phyloP scores from a whole-genome alignment of 495 filamentous ascomycete genomes.

The Neurospora sp. region DNA sequence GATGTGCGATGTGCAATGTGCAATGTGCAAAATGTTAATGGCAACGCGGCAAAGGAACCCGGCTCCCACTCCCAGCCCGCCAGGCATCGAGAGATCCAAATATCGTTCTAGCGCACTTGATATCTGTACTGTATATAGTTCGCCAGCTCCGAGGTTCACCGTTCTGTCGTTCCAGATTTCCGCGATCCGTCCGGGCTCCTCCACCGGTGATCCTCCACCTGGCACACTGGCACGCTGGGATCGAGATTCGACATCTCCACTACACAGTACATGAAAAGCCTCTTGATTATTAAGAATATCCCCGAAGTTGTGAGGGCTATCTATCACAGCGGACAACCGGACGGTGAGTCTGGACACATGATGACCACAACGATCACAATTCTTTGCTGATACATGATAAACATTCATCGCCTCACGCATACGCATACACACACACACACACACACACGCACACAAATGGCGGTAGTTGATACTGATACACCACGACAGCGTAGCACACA shows the following conservation, averaged over 20 bases:
- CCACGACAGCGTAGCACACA: background rate
- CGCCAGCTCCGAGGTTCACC: background rate
- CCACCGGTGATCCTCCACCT: background rate
- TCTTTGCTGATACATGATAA: background rate
- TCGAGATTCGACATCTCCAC: background rate
- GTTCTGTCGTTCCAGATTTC: background rate
- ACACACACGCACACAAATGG: background rate
- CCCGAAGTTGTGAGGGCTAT: background rate
- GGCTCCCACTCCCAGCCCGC: background rate
- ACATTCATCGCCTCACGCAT: background rate
- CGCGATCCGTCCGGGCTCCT: background rate
- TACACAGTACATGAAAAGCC: background rate
- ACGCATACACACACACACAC: background rate
- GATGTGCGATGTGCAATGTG: background rate
- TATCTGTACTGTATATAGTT: background rate
- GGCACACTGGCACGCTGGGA: background rate
- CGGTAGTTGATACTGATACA: background rate
- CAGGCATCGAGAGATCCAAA: background rate
- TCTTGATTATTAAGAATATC: background rate
- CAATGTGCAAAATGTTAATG: background rate
- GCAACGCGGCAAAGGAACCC: background rate
- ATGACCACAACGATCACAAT: slow-evolving; percentile 3
- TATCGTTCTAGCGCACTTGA: background rate
- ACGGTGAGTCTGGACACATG: background rate
- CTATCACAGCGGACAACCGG: background rate